A percentile compares a stretch with the other conserved stretches of the same genome.
phyloP scores from a whole-genome alignment of 768 basidiomycete species.

The Boletus bicolor region DNA sequence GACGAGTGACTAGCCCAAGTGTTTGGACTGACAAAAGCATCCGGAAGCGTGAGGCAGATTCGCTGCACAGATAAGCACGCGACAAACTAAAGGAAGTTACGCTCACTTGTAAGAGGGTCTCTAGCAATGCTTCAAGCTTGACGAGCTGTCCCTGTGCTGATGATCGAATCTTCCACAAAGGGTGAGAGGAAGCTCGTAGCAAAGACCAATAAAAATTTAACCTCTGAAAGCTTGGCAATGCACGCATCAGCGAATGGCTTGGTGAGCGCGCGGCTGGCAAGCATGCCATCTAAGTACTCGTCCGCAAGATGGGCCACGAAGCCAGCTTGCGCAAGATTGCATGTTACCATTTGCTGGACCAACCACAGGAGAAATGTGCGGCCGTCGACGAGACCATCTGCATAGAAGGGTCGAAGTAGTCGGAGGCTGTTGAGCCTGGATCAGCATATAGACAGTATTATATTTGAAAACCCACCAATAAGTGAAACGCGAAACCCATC shows the following conservation, averaged over 20 bases:
- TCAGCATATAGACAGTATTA: background rate
- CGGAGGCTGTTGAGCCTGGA: constrained; percentile 46
- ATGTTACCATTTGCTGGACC: constrained; percentile 69
- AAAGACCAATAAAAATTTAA: constrained; percentile 23
- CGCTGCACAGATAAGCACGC: constrained; percentile 41
- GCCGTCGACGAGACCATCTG: constrained; percentile 71
- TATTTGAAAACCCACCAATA: constrained; percentile 54
- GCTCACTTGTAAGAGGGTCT: constrained; percentile 59
- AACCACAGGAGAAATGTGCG: constrained; percentile 76
- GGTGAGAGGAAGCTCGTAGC: background rate
- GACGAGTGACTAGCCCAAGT: constrained; percentile 57
- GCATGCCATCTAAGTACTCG: constrained; percentile 73
- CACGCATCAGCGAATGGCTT: constrained; percentile 73
- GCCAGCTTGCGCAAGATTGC: constrained; percentile 78
- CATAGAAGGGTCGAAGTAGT: constrained; percentile 59
- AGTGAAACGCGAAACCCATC: constrained; percentile 75
- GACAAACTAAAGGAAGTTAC: background rate
- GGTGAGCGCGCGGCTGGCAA: constrained; percentile 62
- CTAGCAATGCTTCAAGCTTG: constrained; percentile 51
- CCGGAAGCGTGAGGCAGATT: constrained; percentile 65
- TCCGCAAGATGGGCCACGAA: constrained; percentile 75
- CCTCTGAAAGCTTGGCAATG: constrained; percentile 64
- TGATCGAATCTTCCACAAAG: constrained; percentile 48
- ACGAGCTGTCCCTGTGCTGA: constrained; percentile 54
- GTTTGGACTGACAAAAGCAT: constrained; percentile 70